phyloP scores from a whole-genome alignment of 2,329 filamentous ascomycete species.

The Fusarium beomiforme region DNA sequence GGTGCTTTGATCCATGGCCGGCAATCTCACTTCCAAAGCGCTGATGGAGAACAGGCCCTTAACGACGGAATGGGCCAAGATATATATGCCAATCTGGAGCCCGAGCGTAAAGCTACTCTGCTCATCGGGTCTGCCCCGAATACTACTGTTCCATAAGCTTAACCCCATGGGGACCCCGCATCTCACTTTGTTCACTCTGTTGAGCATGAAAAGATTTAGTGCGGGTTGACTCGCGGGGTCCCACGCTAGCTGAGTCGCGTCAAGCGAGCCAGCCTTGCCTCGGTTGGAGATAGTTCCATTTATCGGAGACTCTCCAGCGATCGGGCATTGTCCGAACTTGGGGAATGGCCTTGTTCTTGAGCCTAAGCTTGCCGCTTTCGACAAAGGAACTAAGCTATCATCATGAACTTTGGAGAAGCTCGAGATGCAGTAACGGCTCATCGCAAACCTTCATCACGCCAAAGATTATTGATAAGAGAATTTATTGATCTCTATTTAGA shows the following conservation, averaged over 20 bases:
- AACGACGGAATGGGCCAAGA: fast-evolving
- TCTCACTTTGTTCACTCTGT: not conserved
- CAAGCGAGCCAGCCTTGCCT: not conserved
- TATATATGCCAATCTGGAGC: not conserved
- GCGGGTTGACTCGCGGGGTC: not conserved
- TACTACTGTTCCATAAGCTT: not conserved
- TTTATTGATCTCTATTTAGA: not conserved
- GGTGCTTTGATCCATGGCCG: not conserved
- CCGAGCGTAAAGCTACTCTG: not conserved
- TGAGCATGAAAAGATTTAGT: not conserved
- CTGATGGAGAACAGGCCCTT: fast-evolving
- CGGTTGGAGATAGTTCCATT: not conserved
- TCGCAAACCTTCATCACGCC: not conserved
- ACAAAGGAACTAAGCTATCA: not conserved
- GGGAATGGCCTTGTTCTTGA: not conserved
- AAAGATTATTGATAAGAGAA: fast-evolving
- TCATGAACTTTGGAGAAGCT: too few species aligned
- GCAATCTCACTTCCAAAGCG: too few species aligned
- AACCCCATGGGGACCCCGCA: conserved; percentile 3
- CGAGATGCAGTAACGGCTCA: not conserved
- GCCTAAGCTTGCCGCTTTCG: too few species aligned
- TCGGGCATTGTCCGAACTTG: not conserved
- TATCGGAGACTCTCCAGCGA: not conserved
- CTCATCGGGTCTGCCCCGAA: not conserved
- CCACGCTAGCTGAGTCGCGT: not conserved